These are phyloP conservation scores for Senna siamea DNA, from an alignment of 306 rosid species.

Conservation along the genomic window DNA sequence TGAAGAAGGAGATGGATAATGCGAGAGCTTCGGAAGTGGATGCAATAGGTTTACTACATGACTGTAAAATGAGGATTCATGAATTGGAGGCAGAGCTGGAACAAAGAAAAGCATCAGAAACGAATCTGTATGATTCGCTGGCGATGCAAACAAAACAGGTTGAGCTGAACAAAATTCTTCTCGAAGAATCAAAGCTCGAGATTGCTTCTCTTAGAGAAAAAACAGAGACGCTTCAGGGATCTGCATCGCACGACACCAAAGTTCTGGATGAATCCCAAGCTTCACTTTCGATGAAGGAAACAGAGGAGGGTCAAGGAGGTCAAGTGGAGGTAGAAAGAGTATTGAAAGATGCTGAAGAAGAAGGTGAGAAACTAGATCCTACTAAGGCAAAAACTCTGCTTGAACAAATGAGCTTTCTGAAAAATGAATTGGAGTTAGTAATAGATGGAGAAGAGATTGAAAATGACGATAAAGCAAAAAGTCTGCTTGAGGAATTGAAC, in stretches of 20 bases:
- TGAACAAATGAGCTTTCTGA: slow-evolving; percentile 49
- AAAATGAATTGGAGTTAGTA: slow-evolving; percentile 56
- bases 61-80: slow-evolving; percentile 41
- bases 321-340: slow-evolving; percentile 38
- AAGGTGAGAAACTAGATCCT: slow-evolving; percentile 30
- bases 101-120: slow-evolving; percentile 58
- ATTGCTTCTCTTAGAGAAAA: slow-evolving; percentile 50
- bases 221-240: slow-evolving; percentile 32
- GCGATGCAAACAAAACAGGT: slow-evolving; percentile 64
- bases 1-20: slow-evolving; percentile 35
- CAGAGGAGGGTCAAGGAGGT: slow-evolving; percentile 24
- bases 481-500: slow-evolving; percentile 45
- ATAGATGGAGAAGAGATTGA: slow-evolving; percentile 75
- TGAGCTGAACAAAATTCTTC: slow-evolving; percentile 56
- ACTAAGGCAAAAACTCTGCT: neutral
- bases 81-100: slow-evolving; percentile 57
- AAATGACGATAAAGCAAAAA: slow-evolving; percentile 26
- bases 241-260: no score
- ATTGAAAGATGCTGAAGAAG: slow-evolving; percentile 22
- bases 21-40: slow-evolving; percentile 49
- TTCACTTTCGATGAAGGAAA: neutral
- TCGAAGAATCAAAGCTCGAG: slow-evolving; percentile 67
- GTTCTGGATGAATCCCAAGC: slow-evolving; percentile 29
- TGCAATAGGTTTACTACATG: slow-evolving; percentile 34
- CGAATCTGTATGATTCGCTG: slow-evolving; percentile 59